These are phyloP conservation scores for Chlorella sp. DNA, from an alignment of 139 green algal species.

Conservation along the genomic window DNA sequence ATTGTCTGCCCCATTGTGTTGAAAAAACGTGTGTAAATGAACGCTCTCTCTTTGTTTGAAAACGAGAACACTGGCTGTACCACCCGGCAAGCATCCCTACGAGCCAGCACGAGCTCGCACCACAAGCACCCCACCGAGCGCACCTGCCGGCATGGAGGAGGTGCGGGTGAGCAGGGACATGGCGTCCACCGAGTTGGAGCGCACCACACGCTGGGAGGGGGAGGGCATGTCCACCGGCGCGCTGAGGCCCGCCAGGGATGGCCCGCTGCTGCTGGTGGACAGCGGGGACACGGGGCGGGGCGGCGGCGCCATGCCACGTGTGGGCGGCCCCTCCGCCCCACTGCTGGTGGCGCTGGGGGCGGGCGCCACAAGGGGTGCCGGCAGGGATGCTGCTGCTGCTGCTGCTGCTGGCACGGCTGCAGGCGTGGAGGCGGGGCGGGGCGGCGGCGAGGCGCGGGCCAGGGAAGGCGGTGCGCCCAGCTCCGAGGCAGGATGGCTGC, in stretches of 20 bases:
- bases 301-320: neutral
- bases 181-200: slow-evolving; percentile 13
- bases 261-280: too few relatives aligned
- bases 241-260: too few relatives aligned
- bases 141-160: slow-evolving; percentile 30
- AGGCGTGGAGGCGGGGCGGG: neutral
- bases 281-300: neutral
- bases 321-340: neutral
- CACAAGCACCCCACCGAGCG: too few relatives aligned
- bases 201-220: slow-evolving; percentile 16
- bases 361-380: neutral
- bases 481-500: neutral
- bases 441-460: neutral
- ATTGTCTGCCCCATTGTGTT: too few relatives aligned
- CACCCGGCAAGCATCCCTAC: too few relatives aligned
- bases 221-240: slow-evolving; percentile 1
- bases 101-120: neutral
- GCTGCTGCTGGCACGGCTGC: neutral
- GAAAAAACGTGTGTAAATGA: too few relatives aligned
- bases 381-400: neutral
- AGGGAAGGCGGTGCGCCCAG: neutral
- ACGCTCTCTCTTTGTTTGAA: too few relatives aligned
- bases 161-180: slow-evolving; percentile 18
- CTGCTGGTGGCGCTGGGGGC: neutral
- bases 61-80: too few relatives aligned